phyloP scores from a whole-genome alignment of 176 grass and related monocot species.

The Eragrostis curvula region DNA sequence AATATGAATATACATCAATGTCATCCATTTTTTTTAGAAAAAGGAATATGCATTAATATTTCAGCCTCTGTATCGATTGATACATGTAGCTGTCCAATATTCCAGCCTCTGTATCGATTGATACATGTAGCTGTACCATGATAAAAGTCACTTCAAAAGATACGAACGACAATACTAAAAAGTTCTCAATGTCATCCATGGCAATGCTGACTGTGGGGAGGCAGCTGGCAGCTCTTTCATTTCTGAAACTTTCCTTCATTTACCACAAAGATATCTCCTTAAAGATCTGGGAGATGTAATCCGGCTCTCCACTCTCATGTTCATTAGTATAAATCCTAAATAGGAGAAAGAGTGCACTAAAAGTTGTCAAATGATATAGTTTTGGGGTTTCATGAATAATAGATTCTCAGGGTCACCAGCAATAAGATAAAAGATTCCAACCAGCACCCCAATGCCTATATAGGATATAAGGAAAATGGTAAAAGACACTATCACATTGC shows the following conservation, averaged over 20 bases:
- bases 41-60: too few relatives aligned
- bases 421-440: conserved; percentile 95
- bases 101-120: too few relatives aligned
- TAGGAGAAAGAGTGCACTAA: conserved; percentile 35
- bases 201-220: conserved; percentile 59
- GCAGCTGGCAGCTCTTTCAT: conserved; percentile 69
- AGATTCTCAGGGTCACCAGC: conserved; percentile 75
- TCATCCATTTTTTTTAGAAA: too few relatives aligned
- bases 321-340: conserved; percentile 65
- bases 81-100: too few relatives aligned
- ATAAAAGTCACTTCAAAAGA: too few relatives aligned
- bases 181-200: too few relatives aligned
- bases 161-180: too few relatives aligned
- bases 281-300: conserved; percentile 28
- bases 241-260: conserved; percentile 55
- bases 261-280: conserved; percentile 49
- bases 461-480: conserved; percentile 64
- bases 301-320: conserved; percentile 37
- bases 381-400: neutral
- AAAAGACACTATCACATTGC: conserved; percentile 30
- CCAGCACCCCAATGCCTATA: conserved; percentile 92
- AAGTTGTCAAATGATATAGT: conserved; percentile 15
- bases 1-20: too few relatives aligned
- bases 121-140: too few relatives aligned
- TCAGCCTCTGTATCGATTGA: too few relatives aligned